Evolutionary conservation across 1,139 yeast genomes (phyloP), one percentile per base, ranked within the genome.

Genomic region (Suhomyces panamericanus): DNA sequence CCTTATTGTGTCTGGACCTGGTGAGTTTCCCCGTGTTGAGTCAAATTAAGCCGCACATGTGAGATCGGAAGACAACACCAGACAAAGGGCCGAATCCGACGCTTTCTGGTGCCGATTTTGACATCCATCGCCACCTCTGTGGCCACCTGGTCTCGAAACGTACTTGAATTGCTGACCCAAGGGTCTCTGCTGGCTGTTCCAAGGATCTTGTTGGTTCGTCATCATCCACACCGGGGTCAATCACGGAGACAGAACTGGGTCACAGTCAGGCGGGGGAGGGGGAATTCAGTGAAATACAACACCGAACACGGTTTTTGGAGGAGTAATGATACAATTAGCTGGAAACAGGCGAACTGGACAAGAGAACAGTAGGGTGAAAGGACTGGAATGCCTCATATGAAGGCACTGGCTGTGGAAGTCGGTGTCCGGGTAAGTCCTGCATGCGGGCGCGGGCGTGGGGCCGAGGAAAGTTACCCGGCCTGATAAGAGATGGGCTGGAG

Each of bases 91-190:
- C 29, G n/a, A 4, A 6, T 9, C 3, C 29, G n/a, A n/a, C n/a
- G n/a, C n/a, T n/a, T n/a, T n/a, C n/a, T n/a, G n/a, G n/a, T n/a
- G n/a, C n/a, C n/a, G n/a, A n/a, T n/a, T n/a, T n/a, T n/a, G n/a
- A n/a, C n/a, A n/a, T n/a, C n/a, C n/a, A n/a, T n/a, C n/a, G n/a
- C n/a, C n/a, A n/a, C n/a, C n/a, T n/a, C n/a, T n/a, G n/a, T n/a
- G n/a, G n/a, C n/a, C n/a, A n/a, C n/a, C n/a, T n/a, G n/a, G n/a
- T n/a, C n/a, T n/a, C 15, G 29, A 40, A 52, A 72, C 78, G 52
- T 73, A 73, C 78, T 70, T 73, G 63, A 70, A 73, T 47, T 66
- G 74, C 54, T 70, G 79, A 37, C 74, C 73, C 47, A 74, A 61
- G 9, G 78, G 75, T 50, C 76, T 69, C 53, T 67, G 75, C 47